Conservation (phyloP, 148 eudicot species). For the Silene latifolia region DNA sequence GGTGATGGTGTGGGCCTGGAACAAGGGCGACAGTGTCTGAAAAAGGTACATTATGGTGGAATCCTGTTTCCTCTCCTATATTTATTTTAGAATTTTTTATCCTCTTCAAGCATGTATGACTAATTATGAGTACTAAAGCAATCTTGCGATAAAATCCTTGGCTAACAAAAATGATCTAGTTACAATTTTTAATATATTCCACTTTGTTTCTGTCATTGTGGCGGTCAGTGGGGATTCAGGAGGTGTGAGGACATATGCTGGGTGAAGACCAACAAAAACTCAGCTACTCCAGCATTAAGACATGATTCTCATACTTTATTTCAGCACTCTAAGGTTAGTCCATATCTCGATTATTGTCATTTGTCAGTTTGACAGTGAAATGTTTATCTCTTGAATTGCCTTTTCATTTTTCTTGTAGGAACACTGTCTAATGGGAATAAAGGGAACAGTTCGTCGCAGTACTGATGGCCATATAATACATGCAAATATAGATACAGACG, state of each 20-base stretch:
- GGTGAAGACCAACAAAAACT: conserved; percentile 95
- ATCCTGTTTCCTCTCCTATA: background rate
- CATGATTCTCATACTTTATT: conserved; percentile 96
- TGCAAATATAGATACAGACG: conserved; percentile 98
- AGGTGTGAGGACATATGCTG: conserved; percentile 99
- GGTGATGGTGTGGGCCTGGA: conserved; percentile 98
- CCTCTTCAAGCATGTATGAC: background rate
- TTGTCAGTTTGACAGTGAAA: background rate
- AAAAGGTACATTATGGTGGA: conserved; percentile 51
- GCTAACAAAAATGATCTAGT: background rate
- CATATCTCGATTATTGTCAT: background rate
- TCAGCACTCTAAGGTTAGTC: conserved; percentile 85
- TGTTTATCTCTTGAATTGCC: conserved; percentile 15
- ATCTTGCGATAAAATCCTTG: background rate
- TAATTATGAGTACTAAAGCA: background rate
- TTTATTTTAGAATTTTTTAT: background rate
- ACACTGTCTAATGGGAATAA: conserved; percentile 98
- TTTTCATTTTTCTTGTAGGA: conserved; percentile 50
- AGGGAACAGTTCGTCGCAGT: conserved; percentile 96
- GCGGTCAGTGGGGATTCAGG: conserved; percentile 87
- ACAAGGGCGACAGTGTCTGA: conserved; percentile 93
- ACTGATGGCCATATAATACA: conserved; percentile 98
- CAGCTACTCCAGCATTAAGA: conserved; percentile 76
- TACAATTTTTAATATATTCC: background rate
- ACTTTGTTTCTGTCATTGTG: background rate